These are phyloP conservation scores for Penicillium brevicompactum DNA, from an alignment of 2,329 filamentous ascomycete species.

Conservation along the genomic window DNA sequence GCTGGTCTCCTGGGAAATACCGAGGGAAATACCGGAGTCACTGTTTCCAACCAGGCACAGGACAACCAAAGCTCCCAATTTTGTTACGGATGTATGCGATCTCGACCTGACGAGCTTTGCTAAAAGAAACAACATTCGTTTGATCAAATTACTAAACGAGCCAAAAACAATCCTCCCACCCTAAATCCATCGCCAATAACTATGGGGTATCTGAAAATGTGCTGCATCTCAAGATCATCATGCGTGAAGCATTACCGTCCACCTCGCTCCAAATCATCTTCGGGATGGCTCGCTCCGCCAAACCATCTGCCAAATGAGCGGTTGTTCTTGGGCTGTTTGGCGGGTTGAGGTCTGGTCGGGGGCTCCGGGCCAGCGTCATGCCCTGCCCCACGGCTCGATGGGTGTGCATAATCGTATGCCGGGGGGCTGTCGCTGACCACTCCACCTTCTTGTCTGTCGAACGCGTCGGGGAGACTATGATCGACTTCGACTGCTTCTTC, in stretches of 20 bases:
- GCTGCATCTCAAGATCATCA: background rate
- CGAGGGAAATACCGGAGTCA: conserved; percentile 63
- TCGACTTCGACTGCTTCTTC: conserved; percentile 29
- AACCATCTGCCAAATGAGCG: conserved; percentile 33
- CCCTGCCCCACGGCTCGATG: conserved; percentile 15
- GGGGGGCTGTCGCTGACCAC: conserved; percentile 27
- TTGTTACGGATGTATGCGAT: conserved; percentile 50
- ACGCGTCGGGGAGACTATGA: conserved; percentile 42
- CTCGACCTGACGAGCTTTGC: conserved; percentile 32
- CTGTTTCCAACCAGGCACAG: conserved; percentile 40
- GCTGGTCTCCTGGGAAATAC: conserved; percentile 65
- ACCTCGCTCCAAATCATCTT: conserved; percentile 33
- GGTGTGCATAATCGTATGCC: conserved; percentile 20
- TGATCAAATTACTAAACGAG: conserved; percentile 16
- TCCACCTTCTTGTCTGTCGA: conserved; percentile 37
- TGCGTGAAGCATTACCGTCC: conserved; percentile 13
- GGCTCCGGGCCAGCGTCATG: conserved; percentile 2
- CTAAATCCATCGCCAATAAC: conserved; percentile 6
- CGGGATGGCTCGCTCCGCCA: conserved; percentile 27
- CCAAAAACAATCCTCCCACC: background rate
- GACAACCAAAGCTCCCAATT: conserved; percentile 52
- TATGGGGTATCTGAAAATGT: conserved; percentile 11
- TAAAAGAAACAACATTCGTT: conserved; percentile 3
- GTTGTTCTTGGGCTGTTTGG: conserved; percentile 24
- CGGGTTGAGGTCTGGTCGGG: conserved; percentile 25